Evolutionary conservation across 805 yeast genomes (phyloP), one percentile per base, ranked within the genome.

Genomic region (Teunomyces lycoperdinae): DNA sequence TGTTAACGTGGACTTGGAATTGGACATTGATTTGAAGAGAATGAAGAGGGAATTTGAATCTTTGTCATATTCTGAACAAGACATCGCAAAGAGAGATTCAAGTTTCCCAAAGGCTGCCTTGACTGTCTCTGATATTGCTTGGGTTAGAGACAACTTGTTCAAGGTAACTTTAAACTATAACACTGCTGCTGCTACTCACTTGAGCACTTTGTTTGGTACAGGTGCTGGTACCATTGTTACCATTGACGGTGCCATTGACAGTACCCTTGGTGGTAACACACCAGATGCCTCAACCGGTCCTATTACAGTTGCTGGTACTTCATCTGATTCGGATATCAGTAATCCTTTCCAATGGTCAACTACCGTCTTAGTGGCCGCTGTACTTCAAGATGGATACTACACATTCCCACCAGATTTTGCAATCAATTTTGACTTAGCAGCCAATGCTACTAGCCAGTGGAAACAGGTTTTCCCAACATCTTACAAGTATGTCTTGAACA

Each of bases 131-230:
- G 53, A 57, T 35, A 52, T 57, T 43, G 46, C 44, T 9, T 52
- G 35, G 38, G 57, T 55, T 24, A 39, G 48, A 30, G 60, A 45
- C 31, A 56, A 53, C 45, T 40, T 53, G 28, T 58, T 48, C 50
- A 53, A 59, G 50, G 60, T 56, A 38, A 54, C 57, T 13, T 42
- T 59, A 30, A 47, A 52, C 38, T 59, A 58, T 33, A 50, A 52
- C 31, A 50, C 61, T n/a, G 52, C 51, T n/a, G 55, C 50, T 42
- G 50, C 55, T 16, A 43, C 47, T 13, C 47, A 44, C 13, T 52
- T 52, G 48, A 49, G 50, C 46, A 26, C 39, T 10, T 44, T 41
- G 2, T 50, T 47, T 43, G 53, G 51, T 33, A 24, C n/a, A 17
- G 47, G 36, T 16, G 43, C 42, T 31, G 44, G 40, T 30, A 33